These are phyloP conservation scores for Tulasnella sp. DNA, from an alignment of 768 basidiomycete genomes.

Conservation along the genomic window DNA sequence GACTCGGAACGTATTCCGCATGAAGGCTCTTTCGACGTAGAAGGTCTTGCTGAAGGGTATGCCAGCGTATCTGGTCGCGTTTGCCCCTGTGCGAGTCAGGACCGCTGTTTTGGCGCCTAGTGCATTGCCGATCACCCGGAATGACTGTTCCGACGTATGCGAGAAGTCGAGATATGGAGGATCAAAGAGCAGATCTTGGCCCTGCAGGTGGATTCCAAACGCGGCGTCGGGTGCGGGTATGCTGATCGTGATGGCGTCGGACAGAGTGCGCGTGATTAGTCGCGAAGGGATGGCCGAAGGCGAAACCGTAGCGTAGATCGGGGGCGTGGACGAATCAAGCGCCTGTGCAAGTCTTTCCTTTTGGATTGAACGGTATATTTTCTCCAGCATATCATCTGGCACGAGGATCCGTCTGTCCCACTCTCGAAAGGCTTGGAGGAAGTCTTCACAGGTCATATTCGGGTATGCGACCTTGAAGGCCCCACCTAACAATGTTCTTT, in stretches of 20 bases:
- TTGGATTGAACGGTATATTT: conserved; percentile 64
- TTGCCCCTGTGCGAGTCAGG: conserved; percentile 72
- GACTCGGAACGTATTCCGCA: conserved; percentile 92
- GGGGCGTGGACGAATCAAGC: conserved; percentile 31
- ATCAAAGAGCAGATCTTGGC: conserved; percentile 82
- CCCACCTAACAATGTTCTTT: conserved; percentile 3
- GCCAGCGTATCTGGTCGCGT: conserved; percentile 71
- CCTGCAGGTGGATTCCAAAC: conserved; percentile 71
- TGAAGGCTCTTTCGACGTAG: conserved; percentile 82
- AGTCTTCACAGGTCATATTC: conserved; percentile 64
- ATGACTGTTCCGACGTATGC: conserved; percentile 69
- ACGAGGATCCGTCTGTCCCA: conserved; percentile 62
- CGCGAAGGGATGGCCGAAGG: conserved; percentile 47
- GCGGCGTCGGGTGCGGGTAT: conserved; percentile 78
- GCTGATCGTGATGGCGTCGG: conserved; percentile 75
- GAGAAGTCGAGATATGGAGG: conserved; percentile 73
- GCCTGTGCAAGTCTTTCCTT: conserved; percentile 61
- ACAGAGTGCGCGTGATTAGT: conserved; percentile 79
- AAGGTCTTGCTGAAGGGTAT: conserved; percentile 69
- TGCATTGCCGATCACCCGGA: conserved; percentile 78
- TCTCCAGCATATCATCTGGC: conserved; percentile 61
- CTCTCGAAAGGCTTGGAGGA: conserved; percentile 69
- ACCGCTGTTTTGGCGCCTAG: conserved; percentile 75
- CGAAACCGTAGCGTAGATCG: conserved; percentile 42
- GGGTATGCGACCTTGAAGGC: conserved; percentile 23